Evolutionary conservation across 345 rosid species (phyloP).

Genomic region (Arabis hirsuta): DNA sequence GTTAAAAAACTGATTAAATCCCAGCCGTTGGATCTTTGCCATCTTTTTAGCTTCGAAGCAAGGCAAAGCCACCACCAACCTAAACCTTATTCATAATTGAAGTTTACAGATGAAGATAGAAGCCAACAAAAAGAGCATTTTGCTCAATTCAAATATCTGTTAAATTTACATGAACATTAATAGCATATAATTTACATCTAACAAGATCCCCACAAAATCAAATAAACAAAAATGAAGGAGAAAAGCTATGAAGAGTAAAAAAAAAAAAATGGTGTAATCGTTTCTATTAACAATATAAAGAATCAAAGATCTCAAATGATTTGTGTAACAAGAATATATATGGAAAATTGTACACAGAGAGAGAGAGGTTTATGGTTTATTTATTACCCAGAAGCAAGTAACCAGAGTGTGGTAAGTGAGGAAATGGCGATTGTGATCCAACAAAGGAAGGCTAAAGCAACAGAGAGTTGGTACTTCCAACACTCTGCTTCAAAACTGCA

Average conservation of each 20-base stretch:
- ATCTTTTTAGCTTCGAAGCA: constrained; percentile 34
- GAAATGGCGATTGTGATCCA: constrained; percentile 69
- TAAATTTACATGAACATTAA: neutral
- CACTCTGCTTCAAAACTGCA: constrained; percentile 59
- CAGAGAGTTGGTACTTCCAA: constrained; percentile 64
- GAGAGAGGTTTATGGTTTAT: neutral
- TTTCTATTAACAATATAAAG: constrained; percentile 39
- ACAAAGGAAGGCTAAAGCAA: constrained; percentile 75
- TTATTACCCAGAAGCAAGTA: constrained; percentile 48
- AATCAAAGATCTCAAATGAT: constrained; percentile 28
- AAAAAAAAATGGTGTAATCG: constrained; percentile 20
- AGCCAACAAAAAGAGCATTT: neutral
- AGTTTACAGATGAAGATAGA: neutral
- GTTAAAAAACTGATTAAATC: constrained; percentile 5
- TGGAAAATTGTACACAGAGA: constrained; percentile 24
- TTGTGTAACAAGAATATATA: neutral
- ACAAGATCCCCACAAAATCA: neutral
- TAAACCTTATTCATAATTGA: neutral
- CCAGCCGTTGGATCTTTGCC: constrained; percentile 39
- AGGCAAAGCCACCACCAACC: constrained; percentile 38
- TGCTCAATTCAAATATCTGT: neutral
- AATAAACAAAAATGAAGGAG: neutral
- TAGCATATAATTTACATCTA: constrained; percentile 19
- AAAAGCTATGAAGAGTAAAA: neutral
- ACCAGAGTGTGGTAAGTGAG: constrained; percentile 81